Conservation (phyloP, 495 filamentous ascomycete species). For the Aspergillus olivimuriae region DNA sequence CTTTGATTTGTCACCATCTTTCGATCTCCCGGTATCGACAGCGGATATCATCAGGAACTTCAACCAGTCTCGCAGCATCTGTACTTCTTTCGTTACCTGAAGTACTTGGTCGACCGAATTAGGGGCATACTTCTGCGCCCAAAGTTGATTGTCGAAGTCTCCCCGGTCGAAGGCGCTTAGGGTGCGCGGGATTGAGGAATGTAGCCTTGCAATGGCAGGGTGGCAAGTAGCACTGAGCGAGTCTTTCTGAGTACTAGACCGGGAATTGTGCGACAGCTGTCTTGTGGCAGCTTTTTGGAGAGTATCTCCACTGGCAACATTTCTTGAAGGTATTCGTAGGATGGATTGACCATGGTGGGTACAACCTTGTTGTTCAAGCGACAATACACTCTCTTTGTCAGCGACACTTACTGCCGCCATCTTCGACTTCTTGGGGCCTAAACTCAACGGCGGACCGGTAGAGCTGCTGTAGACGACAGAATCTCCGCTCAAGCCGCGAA, state of each 20-base stretch:
- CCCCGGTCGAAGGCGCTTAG: slow-evolving; percentile 77
- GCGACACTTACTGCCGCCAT: slow-evolving; percentile 21
- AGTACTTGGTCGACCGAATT: slow-evolving; percentile 62
- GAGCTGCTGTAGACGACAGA: background rate
- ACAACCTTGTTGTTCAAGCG: background rate
- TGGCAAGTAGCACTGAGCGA: slow-evolving; percentile 29
- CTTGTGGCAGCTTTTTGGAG: slow-evolving; percentile 26
- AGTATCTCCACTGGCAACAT: slow-evolving; percentile 28
- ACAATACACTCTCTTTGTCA: slow-evolving; percentile 31
- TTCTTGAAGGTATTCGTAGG: slow-evolving; percentile 31
- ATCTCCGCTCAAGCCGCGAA: slow-evolving; percentile 19
- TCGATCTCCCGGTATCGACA: slow-evolving; percentile 57
- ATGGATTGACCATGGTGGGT: background rate
- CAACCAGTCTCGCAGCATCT: slow-evolving; percentile 81
- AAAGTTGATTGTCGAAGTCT: slow-evolving; percentile 64
- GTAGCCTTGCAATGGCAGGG: slow-evolving; percentile 55
- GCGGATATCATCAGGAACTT: slow-evolving; percentile 62
- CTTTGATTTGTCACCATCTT: slow-evolving; percentile 37
- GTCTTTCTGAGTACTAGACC: background rate
- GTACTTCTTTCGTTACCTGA: slow-evolving; percentile 64
- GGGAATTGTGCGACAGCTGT: slow-evolving; percentile 24
- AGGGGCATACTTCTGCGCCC: slow-evolving; percentile 87
- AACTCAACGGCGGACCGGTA: background rate
- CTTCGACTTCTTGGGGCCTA: slow-evolving; percentile 34
- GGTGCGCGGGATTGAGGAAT: slow-evolving; percentile 48